Evolutionary conservation across 202 grass and related monocot species (phyloP).

Genomic region (Carex sylvatica): DNA sequence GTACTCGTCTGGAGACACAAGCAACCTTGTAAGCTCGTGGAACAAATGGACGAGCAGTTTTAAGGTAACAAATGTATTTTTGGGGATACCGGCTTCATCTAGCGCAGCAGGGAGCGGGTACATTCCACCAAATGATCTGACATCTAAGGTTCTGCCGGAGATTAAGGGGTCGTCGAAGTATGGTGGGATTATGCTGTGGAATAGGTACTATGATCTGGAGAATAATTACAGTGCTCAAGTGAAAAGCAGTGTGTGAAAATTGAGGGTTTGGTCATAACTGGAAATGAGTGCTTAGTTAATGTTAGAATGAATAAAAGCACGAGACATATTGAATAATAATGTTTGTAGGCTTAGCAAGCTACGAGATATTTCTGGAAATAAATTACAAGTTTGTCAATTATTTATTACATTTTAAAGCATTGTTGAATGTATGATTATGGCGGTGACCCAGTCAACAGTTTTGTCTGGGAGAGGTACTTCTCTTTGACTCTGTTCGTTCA

Average conservation of each 20-base stretch:
- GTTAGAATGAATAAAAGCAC: background rate
- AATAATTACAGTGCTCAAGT: constrained; percentile 56
- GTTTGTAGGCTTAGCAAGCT: background rate
- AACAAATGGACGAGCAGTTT: constrained; percentile 40
- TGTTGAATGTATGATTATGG: no score
- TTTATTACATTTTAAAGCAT: no score
- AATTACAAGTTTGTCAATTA: no score
- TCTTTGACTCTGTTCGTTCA: no score
- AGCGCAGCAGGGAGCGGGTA: constrained; percentile 47
- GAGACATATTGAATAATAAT: background rate
- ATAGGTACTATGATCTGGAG: constrained; percentile 43
- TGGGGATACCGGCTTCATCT: constrained; percentile 45
- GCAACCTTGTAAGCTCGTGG: constrained; percentile 43
- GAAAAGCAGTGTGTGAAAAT: constrained; percentile 26
- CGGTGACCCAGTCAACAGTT: no score
- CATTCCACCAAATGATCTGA: constrained; percentile 43
- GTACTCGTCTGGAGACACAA: constrained; percentile 31
- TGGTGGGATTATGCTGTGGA: constrained; percentile 65
- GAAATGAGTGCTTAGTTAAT: background rate
- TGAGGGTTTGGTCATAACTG: background rate
- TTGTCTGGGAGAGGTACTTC: no score
- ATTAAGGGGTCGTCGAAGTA: constrained; percentile 38
- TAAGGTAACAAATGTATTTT: constrained; percentile 38
- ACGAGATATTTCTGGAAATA: background rate
- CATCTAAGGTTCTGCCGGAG: constrained; percentile 35